phyloP scores from a whole-genome alignment of 2,329 filamentous ascomycete species.

The Colletotrichum gloeosporioides region DNA sequence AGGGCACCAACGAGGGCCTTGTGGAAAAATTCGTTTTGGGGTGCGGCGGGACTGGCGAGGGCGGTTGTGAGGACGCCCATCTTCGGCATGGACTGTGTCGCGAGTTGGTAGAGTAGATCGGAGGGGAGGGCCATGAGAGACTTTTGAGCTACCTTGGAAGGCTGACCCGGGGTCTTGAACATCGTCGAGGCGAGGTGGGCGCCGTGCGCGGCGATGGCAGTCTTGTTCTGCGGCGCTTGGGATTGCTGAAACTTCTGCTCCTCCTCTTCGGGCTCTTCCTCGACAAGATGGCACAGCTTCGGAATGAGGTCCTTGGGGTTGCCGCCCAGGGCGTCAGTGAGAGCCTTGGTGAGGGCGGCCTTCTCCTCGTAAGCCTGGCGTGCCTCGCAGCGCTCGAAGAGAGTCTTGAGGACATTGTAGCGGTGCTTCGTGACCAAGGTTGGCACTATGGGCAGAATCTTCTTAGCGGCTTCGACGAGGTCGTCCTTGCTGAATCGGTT shows the following conservation, averaged over 20 bases:
- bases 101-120: constrained; percentile 66
- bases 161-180: constrained; percentile 72
- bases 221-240: constrained; percentile 59
- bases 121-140: constrained; percentile 66
- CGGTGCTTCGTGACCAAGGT: constrained; percentile 77
- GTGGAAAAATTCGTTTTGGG: constrained; percentile 57
- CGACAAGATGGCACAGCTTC: constrained; percentile 53
- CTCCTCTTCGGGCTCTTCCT: constrained; percentile 31
- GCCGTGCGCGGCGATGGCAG: constrained; percentile 68
- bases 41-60: constrained; percentile 47
- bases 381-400: constrained; percentile 82
- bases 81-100: constrained; percentile 58
- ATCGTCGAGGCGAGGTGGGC: constrained; percentile 83
- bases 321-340: constrained; percentile 53
- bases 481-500: constrained; percentile 88
- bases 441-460: constrained; percentile 75
- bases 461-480: constrained; percentile 72
- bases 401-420: constrained; percentile 77
- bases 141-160: constrained; percentile 75
- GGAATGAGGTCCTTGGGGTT: constrained; percentile 53
- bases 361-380: constrained; percentile 64
- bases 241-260: constrained; percentile 35
- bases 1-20: constrained; percentile 58
- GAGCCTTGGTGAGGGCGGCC: constrained; percentile 50
- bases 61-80: constrained; percentile 57